Conservation (phyloP, 305 asterid genomes). For the Fraxinus greggii region DNA sequence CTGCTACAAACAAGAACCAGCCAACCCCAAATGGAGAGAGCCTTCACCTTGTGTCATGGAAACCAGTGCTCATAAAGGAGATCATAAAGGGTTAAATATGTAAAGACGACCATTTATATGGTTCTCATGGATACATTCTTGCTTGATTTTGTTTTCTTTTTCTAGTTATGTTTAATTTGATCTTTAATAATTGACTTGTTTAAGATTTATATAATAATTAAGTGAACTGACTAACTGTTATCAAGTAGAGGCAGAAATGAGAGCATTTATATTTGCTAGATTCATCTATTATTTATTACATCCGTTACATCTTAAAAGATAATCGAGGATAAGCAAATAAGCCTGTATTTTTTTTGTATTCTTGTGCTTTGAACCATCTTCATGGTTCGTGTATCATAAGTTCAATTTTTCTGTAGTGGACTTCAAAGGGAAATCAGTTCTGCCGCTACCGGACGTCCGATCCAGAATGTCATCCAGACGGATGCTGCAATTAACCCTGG, state of each 20-base stretch:
- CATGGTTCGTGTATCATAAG: not conserved
- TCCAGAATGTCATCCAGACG: slow-evolving; percentile 96
- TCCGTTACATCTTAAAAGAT: not conserved
- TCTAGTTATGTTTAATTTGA: not conserved
- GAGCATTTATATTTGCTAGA: not conserved
- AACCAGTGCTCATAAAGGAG: not conserved
- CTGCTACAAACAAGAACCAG: not conserved
- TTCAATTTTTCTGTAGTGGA: slow-evolving; percentile 50
- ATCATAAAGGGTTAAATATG: not conserved
- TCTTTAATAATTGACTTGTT: not conserved
- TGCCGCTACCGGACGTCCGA: slow-evolving; percentile 97
- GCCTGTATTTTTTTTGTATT: not conserved
- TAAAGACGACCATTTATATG: not conserved
- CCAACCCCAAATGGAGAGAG: not conserved
- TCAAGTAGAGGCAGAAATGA: not conserved
- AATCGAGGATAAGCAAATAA: not conserved
- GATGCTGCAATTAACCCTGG: slow-evolving; percentile 99
- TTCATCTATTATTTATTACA: not conserved
- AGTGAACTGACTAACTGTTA: not conserved
- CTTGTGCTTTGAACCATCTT: not conserved
- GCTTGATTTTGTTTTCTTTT: not conserved
- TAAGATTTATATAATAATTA: not conserved
- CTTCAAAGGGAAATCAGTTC: slow-evolving; percentile 95
- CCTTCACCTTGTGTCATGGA: not conserved
- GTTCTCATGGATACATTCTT: not conserved